A percentile compares a stretch with the other conserved stretches of the same genome.
Conservation (phyloP, 2,329 filamentous ascomycete species). For the Calonectria leucothoes region DNA sequence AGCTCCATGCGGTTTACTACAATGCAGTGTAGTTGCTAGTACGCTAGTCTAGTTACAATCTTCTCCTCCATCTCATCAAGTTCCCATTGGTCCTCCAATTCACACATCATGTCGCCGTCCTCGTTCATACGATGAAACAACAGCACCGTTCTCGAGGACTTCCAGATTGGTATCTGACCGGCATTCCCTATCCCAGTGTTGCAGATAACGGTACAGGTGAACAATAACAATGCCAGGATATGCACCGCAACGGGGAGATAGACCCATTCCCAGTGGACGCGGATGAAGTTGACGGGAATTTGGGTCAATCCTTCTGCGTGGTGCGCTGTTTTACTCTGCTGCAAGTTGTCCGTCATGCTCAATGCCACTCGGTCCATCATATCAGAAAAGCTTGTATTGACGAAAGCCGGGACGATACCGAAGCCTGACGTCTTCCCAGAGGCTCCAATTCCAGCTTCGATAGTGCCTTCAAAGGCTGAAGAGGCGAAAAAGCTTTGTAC, state of each 20-base stretch:
- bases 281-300: too few species aligned
- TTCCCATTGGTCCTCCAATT: neutral
- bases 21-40: neutral
- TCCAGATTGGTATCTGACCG: neutral
- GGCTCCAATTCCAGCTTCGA: neutral
- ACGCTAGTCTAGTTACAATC: neutral
- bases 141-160: neutral
- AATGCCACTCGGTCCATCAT: too few species aligned
- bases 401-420: too few species aligned
- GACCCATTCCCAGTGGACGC: too few species aligned
- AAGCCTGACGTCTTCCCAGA: too few species aligned
- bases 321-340: too few species aligned
- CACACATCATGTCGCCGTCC: neutral
- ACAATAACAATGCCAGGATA: neutral
- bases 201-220: neutral
- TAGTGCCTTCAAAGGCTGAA: neutral
- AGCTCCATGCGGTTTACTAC: neutral
- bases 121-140: neutral
- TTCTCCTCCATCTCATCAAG: neutral
- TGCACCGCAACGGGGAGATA: too few species aligned
- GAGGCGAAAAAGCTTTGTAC: neutral
- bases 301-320: too few species aligned
- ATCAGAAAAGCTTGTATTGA: too few species aligned
- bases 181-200: neutral
- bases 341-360: too few species aligned